Evolutionary conservation across 257 asterid genomes (phyloP).

Genomic region (Solanum acaule): DNA sequence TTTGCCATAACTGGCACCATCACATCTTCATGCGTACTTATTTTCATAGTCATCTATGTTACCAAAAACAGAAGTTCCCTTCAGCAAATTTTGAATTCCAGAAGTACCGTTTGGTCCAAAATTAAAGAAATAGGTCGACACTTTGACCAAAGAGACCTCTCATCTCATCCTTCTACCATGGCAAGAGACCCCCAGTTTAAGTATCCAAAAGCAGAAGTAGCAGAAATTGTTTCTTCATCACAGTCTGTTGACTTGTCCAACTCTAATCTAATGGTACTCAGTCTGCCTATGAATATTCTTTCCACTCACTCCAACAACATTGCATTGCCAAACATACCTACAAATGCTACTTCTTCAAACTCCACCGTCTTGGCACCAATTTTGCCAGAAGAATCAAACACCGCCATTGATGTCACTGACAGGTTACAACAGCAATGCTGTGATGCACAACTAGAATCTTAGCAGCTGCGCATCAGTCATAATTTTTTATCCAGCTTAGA

Average conservation of each 20-base stretch:
- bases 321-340: background rate
- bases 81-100: constrained; percentile 1
- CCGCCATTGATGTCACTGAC: background rate
- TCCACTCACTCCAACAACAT: background rate
- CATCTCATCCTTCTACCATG: background rate
- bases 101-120: background rate
- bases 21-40: constrained; percentile 8
- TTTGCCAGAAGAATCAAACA: background rate
- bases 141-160: constrained; percentile 2
- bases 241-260: background rate
- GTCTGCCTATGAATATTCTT: background rate
- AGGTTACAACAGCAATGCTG: background rate
- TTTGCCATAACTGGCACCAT: constrained; percentile 9
- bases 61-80: constrained; percentile 9
- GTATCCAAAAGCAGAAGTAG: background rate
- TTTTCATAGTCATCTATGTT: background rate
- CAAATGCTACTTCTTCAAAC: background rate
- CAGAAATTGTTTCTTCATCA: background rate
- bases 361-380: background rate
- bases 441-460: background rate
- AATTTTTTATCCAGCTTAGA: background rate
- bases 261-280: background rate
- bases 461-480: background rate
- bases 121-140: background rate
- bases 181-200: background rate